Conservation (phyloP, 495 filamentous ascomycete genomes). For the Cladorrhinum samala region DNA sequence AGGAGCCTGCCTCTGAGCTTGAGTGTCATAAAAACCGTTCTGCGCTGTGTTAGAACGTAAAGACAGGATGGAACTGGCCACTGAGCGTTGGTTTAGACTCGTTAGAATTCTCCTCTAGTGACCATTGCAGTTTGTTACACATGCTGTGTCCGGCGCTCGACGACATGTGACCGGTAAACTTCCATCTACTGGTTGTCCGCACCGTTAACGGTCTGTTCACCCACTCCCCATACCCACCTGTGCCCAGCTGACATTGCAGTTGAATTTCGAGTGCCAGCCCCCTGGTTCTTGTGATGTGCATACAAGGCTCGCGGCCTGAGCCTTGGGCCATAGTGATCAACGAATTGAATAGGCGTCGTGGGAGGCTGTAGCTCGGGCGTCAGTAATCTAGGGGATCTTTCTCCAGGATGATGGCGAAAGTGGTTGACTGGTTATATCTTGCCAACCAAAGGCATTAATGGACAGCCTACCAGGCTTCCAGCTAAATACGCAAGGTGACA, state of each 20-base stretch:
- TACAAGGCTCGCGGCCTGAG: slow-evolving; percentile 3
- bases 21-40: slow-evolving; percentile 28
- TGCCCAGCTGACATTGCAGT: slow-evolving; percentile 7
- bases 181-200: slow-evolving; percentile 9
- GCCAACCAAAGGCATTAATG: slow-evolving; percentile 7
- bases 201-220: slow-evolving; percentile 13
- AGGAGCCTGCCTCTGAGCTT: slow-evolving; percentile 22
- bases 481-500: slow-evolving; percentile 17
- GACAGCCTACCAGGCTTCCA: slow-evolving; percentile 11
- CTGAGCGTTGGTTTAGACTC: slow-evolving; percentile 24
- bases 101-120: slow-evolving; percentile 23
- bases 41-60: slow-evolving; percentile 29
- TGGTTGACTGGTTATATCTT: slow-evolving; percentile 19
- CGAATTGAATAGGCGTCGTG: slow-evolving; percentile 15
- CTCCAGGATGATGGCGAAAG: slow-evolving; percentile 20
- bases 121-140: slow-evolving; percentile 24
- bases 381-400: slow-evolving; percentile 11
- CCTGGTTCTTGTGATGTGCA: slow-evolving; percentile 3
- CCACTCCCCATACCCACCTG: slow-evolving; percentile 13
- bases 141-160: slow-evolving; percentile 1
- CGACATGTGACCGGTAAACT: slow-evolving; percentile 11
- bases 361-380: not conserved
- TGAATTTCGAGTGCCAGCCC: slow-evolving; percentile 8
- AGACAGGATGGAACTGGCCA: slow-evolving; percentile 29
- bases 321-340: slow-evolving; percentile 16